Conservation (phyloP, 2,329 filamentous ascomycete genomes). For the Epichloe gansuensis region DNA sequence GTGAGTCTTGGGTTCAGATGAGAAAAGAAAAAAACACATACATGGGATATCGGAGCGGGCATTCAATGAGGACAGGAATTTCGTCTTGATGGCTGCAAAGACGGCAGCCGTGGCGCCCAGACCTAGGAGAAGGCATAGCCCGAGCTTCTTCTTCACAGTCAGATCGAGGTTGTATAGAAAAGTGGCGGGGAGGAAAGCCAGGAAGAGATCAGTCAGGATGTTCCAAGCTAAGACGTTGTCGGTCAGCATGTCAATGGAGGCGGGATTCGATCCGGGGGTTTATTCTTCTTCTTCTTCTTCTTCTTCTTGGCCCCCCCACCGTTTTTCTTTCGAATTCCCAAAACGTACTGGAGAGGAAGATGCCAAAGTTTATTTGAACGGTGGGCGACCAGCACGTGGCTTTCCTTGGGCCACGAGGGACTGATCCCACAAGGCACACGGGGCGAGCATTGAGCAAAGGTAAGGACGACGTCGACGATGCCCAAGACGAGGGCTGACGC, state of each 20-base stretch:
- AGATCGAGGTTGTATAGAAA: constrained; percentile 5
- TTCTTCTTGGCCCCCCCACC: too few species aligned
- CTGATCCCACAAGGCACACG: constrained; percentile 1
- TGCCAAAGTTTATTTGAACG: neutral
- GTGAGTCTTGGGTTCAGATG: too few species aligned
- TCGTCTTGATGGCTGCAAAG: constrained; percentile 4
- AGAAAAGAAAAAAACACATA: neutral
- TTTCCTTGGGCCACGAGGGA: neutral
- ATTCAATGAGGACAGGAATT: neutral
- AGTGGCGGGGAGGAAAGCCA: constrained; percentile 2
- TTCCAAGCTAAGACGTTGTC: constrained; percentile 2
- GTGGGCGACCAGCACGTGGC: neutral
- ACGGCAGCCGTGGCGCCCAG: constrained; percentile 1
- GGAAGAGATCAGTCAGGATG: constrained; percentile 2
- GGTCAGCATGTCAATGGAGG: too few species aligned
- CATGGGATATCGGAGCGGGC: neutral
- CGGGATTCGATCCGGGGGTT: too few species aligned
- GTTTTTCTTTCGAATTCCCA: too few species aligned
- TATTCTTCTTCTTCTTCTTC: too few species aligned
- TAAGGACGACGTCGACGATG: constrained; percentile 1
- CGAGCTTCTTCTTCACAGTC: neutral
- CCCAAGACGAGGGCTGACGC: neutral
- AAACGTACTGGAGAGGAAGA: constrained; percentile 4
- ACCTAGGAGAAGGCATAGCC: constrained; percentile 1
- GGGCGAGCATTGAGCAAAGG: constrained; percentile 4